Evolutionary conservation across 805 yeast species (phyloP), one percentile per base, ranked within the genome.

Genomic region (Pichia cabralensis): DNA sequence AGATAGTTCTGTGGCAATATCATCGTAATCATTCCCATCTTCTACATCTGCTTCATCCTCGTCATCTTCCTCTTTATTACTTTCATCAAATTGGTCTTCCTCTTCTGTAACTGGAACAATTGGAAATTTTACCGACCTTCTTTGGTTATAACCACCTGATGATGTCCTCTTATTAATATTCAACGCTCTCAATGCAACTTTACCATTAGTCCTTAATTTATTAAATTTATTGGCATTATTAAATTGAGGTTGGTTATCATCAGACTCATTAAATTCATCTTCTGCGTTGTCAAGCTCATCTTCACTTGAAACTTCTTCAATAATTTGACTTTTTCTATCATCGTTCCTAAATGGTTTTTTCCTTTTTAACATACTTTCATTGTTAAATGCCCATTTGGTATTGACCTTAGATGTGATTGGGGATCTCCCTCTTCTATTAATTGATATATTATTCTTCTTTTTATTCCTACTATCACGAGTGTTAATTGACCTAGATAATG

Each of bases 291-390:
- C n/a, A n/a, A n/a, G n/a, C n/a, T n/a, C n/a, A n/a, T 28, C 23
- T 17, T 24, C 30, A 25, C 34, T 33, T 11, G 27, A 16, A 26
- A 37, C 40, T 21, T 36, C 42, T 18, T 40, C 42, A 17, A 58
- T 58, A 37, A 75, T 61, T 44, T 72, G 74, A 57, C 70, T 74
- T 49, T 74, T 80, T 9, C 80, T 79, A 1, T 80, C 76, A 22
- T 72, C 72, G 53, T 7, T 71, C 55, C 44, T 52, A 52, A 18
- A 67, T 60, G 35, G 62, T 67, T 18, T 65, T 33, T 31, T 44
- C 30, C 25, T 39, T 36, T 15, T 31, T 26, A 21, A 36, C 36
- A 13, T 38, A 24, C 20, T 35, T 28, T 18, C 36, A 20, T 23
- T 33, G 19, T 37, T 38, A 24, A 50, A 46, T 20, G 41, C 38